These are phyloP conservation scores for Termitomyces heimii DNA, from an alignment of 768 basidiomycete genomes.

Conservation along the genomic window DNA sequence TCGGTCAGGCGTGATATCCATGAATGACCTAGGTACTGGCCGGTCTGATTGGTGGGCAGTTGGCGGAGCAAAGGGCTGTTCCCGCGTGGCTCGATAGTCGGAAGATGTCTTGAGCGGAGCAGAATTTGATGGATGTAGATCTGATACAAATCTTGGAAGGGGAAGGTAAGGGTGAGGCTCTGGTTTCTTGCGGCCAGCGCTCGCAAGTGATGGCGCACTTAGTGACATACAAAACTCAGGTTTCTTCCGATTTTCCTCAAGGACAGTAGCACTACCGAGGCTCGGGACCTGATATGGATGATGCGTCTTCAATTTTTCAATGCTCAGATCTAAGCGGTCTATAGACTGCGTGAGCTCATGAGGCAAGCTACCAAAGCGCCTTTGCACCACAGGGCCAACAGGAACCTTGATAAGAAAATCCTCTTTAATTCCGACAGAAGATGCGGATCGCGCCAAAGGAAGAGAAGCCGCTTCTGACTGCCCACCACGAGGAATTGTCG, in stretches of 20 bases:
- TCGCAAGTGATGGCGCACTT: slow-evolving; percentile 14
- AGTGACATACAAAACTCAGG: slow-evolving; percentile 1
- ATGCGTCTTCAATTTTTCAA: slow-evolving; percentile 24
- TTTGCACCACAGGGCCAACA: background rate
- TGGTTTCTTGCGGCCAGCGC: slow-evolving; percentile 14
- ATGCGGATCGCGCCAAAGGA: background rate
- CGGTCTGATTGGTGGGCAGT: background rate
- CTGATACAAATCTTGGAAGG: background rate
- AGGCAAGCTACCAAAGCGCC: slow-evolving; percentile 2
- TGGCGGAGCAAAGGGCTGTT: slow-evolving; percentile 1
- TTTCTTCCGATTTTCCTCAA: background rate
- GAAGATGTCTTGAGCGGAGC: slow-evolving; percentile 5
- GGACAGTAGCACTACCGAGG: background rate
- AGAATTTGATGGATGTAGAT: background rate
- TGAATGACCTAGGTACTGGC: slow-evolving; percentile 25
- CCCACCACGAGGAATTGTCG: background rate
- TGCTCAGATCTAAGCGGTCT: slow-evolving; percentile 25
- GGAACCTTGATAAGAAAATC: background rate
- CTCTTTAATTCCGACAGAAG: background rate
- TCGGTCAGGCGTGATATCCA: slow-evolving; percentile 29
- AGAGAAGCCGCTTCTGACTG: background rate
- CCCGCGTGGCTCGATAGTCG: slow-evolving; percentile 6
- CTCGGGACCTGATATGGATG: slow-evolving; percentile 19
- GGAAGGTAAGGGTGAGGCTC: slow-evolving; percentile 3
- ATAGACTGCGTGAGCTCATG: slow-evolving; percentile 21